Base-by-base conservation (phyloP, 1,284 basidiomycete species). In the Paramarasmius palmivorus region DNA sequence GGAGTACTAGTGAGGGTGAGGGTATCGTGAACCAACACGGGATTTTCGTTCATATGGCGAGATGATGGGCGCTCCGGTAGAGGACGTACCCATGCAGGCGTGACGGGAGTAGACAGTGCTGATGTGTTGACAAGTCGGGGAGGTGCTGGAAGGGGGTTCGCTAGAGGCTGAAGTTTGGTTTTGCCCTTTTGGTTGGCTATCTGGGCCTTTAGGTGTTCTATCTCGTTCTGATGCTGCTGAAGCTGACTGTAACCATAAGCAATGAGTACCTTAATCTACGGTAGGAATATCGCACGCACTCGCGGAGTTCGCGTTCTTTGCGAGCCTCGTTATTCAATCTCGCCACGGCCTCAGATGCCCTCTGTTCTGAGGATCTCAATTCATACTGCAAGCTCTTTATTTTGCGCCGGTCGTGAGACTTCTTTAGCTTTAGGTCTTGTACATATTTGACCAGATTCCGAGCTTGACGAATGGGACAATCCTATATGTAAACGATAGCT, bases 391-490 rank as follows among this genome's bases (percentile, higher is more conserved):
- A 40, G 7, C 25, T 48, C 26, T 44, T 49, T 23, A 59, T 51
- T 36, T 46, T 50, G 20, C 25, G 22, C 38, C 44, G 36, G 44
- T 53, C 52, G 14, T 36, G 52, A 22, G 9, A 38, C 37, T 40
- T 59, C 37, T 38, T 52, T 29, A 19, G 34, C 48, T 52, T 62
- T 32, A 51, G 49, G 38, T 55, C 52, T 47, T 64, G 63, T 50
- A 63, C 67, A 2, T 61, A 53, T 2, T 53, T 51, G 26, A 70
- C 49, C 1, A 66, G 64, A 10, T 58, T 56, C 32, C 61, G 58
- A 19, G 68, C 67, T 52, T 63, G 66, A 34, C 66, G 65, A 37
- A 72, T 53, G 7, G 68, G 58, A 41, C 56, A 22, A 53, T 56
- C 59, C 67, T 68, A 39, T 9, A 49, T 25, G n/a, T n/a, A n/a